Evolutionary conservation across 495 filamentous ascomycete genomes (phyloP).

Genomic region (Daldinia caldariorum): DNA sequence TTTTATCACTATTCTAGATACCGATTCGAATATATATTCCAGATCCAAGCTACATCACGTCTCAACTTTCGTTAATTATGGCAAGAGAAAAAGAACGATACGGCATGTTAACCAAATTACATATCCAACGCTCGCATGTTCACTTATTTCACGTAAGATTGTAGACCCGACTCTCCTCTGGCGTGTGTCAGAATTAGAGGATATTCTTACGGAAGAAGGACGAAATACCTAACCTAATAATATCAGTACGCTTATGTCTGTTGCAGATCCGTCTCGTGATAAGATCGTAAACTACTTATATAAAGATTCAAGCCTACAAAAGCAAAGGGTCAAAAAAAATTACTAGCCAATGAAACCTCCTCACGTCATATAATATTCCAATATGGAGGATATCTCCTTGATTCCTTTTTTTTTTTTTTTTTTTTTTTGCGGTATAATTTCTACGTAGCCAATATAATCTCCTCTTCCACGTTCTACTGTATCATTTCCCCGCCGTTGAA

Average conservation of each 20-base stretch:
- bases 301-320: not conserved
- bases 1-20: too few relatives aligned
- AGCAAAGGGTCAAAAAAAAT: not conserved
- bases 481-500: conserved; percentile 7
- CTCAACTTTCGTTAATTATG: not conserved
- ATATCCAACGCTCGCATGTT: not conserved
- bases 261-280: not conserved
- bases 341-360: not conserved
- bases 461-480: not conserved
- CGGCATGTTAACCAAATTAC: not conserved
- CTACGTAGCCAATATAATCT: not conserved
- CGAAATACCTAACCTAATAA: not conserved
- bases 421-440: not conserved
- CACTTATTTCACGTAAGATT: not conserved
- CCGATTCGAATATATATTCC: not conserved
- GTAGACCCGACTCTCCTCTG: not conserved
- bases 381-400: not conserved
- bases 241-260: not conserved
- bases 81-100: not conserved
- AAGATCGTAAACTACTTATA: not conserved
- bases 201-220: not conserved
- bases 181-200: not conserved
- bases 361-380: conserved; percentile 2
- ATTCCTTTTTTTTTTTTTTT: too few relatives aligned
- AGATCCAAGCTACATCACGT: not conserved